Conservation (phyloP, 331 rosid species). For the Rhamnella rubrinervis region DNA sequence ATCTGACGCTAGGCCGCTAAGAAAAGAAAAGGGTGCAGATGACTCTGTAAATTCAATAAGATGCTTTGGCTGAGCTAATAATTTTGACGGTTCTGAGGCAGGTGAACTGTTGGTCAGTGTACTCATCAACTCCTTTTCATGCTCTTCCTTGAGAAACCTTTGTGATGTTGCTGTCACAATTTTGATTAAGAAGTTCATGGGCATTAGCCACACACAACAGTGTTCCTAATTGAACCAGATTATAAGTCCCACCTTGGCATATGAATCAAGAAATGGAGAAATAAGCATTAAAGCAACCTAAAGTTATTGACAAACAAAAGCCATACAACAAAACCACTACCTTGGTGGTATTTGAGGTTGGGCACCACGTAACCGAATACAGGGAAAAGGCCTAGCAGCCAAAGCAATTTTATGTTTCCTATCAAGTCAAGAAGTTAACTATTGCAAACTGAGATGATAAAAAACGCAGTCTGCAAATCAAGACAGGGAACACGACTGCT, state of each 20-base stretch:
- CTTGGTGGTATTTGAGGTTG: conserved; percentile 37
- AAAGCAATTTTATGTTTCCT: conserved; percentile 60
- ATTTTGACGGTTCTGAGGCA: background rate
- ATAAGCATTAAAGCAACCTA: too few species aligned
- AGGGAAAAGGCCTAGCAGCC: conserved; percentile 70
- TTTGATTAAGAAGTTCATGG: conserved; percentile 67
- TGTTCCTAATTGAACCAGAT: conserved; percentile 66
- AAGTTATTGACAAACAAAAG: background rate
- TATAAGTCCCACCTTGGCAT: conserved; percentile 68
- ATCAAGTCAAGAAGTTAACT: conserved; percentile 84
- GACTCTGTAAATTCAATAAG: conserved; percentile 9
- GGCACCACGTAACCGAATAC: conserved; percentile 57
- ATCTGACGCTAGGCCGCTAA: background rate
- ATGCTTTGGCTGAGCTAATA: conserved; percentile 1
- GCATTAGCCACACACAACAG: conserved; percentile 89
- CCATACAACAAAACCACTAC: conserved; percentile 26
- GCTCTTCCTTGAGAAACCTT: conserved; percentile 61
- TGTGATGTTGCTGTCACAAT: conserved; percentile 77
- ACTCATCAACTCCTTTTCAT: conserved; percentile 47
- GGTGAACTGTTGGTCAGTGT: conserved; percentile 24
- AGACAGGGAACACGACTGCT: background rate
- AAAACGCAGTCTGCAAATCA: conserved; percentile 66
- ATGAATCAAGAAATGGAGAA: conserved; percentile 30
- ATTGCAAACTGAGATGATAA: conserved; percentile 85
- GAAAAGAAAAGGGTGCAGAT: background rate